A percentile compares a stretch with the other conserved stretches of the same genome.
Evolutionary conservation across 768 basidiomycete species (phyloP).

Genomic region (Daedaleopsis sinensis): DNA sequence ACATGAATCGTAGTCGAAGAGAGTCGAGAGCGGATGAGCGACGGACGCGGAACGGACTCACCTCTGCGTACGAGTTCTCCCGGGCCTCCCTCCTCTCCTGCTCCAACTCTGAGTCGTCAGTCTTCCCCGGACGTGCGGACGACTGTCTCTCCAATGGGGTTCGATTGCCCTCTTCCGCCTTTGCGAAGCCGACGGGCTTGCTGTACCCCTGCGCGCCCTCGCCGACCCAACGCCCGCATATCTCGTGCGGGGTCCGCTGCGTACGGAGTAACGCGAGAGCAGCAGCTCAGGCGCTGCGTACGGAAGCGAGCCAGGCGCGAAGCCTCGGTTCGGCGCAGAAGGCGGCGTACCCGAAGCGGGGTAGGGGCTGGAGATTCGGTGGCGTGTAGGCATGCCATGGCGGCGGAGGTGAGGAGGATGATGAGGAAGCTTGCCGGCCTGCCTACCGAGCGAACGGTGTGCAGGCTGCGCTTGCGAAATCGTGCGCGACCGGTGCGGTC

Average conservation of each 20-base stretch:
- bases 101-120: too few relatives aligned
- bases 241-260: constrained; percentile 77
- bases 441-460: constrained; percentile 26
- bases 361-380: constrained; percentile 48
- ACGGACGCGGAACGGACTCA: too few relatives aligned
- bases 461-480: constrained; percentile 19
- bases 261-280: constrained; percentile 49
- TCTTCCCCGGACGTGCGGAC: too few relatives aligned
- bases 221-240: constrained; percentile 97
- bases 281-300: constrained; percentile 92
- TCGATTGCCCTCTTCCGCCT: too few relatives aligned
- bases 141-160: too few relatives aligned
- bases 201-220: too few relatives aligned
- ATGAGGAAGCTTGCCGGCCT: constrained; percentile 25
- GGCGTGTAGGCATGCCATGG: constrained; percentile 45
- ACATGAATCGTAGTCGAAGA: too few relatives aligned
- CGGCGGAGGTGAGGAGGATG: constrained; percentile 43
- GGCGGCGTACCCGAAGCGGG: constrained; percentile 33
- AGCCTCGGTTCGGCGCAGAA: constrained; percentile 39
- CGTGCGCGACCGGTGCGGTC: constrained; percentile 11
- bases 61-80: too few relatives aligned
- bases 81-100: too few relatives aligned
- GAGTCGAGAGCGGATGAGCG: too few relatives aligned
- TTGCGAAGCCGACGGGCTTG: too few relatives aligned
- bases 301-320: constrained; percentile 85